Evolutionary conservation across 1,139 yeast species (phyloP).

Genomic region (Diutina rugosa): DNA sequence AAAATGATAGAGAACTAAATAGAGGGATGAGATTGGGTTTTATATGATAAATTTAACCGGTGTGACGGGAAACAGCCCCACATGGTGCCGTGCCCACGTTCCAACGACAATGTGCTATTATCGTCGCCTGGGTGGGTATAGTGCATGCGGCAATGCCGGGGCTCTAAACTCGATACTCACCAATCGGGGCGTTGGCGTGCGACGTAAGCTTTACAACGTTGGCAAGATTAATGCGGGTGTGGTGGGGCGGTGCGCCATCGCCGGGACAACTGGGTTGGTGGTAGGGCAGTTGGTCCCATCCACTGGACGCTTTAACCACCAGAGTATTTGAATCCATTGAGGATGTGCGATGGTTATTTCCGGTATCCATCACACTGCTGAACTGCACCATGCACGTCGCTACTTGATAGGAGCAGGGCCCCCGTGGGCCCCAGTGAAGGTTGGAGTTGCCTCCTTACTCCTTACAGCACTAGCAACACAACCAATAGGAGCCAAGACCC

Average conservation of each 20-base stretch:
- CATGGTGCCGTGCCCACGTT: neutral
- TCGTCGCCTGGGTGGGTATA: neutral
- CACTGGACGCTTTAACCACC: no score
- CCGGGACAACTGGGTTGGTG: neutral
- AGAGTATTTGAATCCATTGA: neutral
- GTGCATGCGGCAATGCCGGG: neutral
- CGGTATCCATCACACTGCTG: neutral
- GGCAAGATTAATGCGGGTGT: neutral
- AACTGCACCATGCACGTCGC: neutral
- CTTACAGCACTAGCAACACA: neutral
- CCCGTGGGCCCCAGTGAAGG: neutral
- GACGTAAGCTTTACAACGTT: neutral
- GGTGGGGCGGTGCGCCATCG: neutral
- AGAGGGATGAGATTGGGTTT: neutral
- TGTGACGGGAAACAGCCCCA: neutral
- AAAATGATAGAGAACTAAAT: no score
- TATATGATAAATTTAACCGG: neutral
- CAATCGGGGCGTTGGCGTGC: neutral
- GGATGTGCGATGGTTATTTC: neutral
- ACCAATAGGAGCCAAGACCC: neutral
- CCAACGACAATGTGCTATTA: neutral
- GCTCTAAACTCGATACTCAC: neutral
- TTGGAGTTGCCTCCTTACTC: neutral
- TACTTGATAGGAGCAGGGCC: neutral
- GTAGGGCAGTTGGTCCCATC: neutral